Conservation (phyloP, 495 filamentous ascomycete genomes). For the Neurospora cerealis region DNA sequence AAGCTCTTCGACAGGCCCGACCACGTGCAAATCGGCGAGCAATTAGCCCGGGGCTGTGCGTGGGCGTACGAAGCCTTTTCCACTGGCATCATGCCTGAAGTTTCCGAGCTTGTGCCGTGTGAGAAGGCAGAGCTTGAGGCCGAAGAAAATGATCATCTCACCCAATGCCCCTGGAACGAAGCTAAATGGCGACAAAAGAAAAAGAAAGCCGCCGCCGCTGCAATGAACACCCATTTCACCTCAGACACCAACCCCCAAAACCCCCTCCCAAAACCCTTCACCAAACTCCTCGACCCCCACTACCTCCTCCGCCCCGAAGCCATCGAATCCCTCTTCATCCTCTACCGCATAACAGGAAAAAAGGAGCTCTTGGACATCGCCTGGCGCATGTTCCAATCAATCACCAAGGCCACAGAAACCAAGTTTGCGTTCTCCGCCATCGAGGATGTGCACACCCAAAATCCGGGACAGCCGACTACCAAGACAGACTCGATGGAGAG, state of each 20-base stretch:
- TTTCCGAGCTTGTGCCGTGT: conserved; percentile 42
- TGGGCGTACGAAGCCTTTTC: conserved; percentile 76
- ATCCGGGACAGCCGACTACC: conserved; percentile 6
- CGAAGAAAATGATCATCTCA: conserved; percentile 33
- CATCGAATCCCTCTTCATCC: conserved; percentile 63
- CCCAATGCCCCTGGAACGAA: conserved; percentile 19
- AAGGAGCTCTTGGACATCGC: conserved; percentile 54
- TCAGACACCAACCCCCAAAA: conserved; percentile 17
- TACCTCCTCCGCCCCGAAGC: conserved; percentile 53
- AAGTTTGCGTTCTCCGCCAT: conserved; percentile 50
- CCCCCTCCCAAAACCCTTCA: conserved; percentile 50
- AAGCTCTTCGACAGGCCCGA: conserved; percentile 58
- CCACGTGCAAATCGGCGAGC: conserved; percentile 66
- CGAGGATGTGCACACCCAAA: conserved; percentile 29
- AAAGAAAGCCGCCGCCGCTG: neutral
- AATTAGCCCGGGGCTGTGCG: conserved; percentile 85
- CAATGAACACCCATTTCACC: too few species aligned
- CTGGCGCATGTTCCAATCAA: conserved; percentile 66
- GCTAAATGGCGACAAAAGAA: conserved; percentile 4
- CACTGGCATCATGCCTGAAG: conserved; percentile 84
- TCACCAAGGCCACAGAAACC: conserved; percentile 51
- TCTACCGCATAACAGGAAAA: conserved; percentile 68
- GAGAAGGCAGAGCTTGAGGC: conserved; percentile 11
- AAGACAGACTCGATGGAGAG: conserved; percentile 42
- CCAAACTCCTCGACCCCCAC: conserved; percentile 15